Evolutionary conservation across 2,329 filamentous ascomycete species (phyloP).

Genomic region (Penicillium thymicola): DNA sequence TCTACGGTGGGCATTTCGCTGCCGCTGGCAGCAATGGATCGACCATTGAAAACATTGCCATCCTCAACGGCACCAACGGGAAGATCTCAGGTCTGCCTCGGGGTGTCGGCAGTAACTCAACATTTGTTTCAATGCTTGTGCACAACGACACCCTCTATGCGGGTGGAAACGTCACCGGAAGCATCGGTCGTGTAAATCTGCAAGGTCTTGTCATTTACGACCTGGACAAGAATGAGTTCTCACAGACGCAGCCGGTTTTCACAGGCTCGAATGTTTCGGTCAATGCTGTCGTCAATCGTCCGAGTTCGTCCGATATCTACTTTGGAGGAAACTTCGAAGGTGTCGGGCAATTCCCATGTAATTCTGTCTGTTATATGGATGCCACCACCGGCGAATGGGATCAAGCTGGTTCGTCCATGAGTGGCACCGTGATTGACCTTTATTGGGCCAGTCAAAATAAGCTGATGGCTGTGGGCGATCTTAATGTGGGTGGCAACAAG

Average conservation of each 20-base stretch:
- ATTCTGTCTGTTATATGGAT: conserved; percentile 76
- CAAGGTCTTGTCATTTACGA: conserved; percentile 79
- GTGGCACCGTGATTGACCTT: conserved; percentile 68
- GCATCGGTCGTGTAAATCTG: conserved; percentile 59
- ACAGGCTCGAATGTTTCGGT: conserved; percentile 69
- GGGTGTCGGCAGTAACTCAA: conserved; percentile 67
- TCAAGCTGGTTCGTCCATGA: conserved; percentile 68
- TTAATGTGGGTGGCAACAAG: conserved; percentile 64
- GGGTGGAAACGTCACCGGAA: conserved; percentile 74
- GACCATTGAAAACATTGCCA: conserved; percentile 71
- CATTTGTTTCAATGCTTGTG: conserved; percentile 68
- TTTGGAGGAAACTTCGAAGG: conserved; percentile 81
- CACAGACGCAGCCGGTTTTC: conserved; percentile 68
- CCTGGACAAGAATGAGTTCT: conserved; percentile 61
- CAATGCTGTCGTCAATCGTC: conserved; percentile 70
- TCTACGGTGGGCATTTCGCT: conserved; percentile 83
- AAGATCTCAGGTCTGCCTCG: conserved; percentile 64
- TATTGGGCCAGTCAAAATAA: conserved; percentile 71
- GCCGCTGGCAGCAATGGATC: conserved; percentile 67
- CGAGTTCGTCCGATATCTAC: conserved; percentile 70
- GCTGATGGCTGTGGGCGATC: conserved; percentile 73
- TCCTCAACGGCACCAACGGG: conserved; percentile 75
- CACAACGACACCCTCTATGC: conserved; percentile 70
- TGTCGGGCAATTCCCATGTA: conserved; percentile 79
- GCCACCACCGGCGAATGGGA: conserved; percentile 71